These are phyloP conservation scores for Candida schatavii DNA, from an alignment of 805 yeast genomes.

Conservation along the genomic window DNA sequence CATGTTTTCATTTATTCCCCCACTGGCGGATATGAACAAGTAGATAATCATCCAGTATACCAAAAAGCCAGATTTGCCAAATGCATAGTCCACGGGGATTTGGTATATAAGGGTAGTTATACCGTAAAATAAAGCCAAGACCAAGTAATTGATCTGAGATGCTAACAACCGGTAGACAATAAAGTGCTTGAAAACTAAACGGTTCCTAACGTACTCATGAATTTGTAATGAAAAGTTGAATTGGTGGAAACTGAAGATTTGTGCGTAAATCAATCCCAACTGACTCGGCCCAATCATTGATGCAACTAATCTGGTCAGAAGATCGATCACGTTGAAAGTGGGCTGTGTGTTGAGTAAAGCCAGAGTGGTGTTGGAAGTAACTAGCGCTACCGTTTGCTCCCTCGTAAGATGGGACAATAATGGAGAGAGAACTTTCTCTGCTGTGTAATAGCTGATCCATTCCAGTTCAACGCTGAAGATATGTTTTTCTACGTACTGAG, in stretches of 20 bases:
- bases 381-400: constrained; percentile 11
- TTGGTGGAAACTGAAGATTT: constrained; percentile 32
- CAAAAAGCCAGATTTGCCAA: constrained; percentile 30
- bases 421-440: constrained; percentile 16
- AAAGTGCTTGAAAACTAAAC: constrained; percentile 22
- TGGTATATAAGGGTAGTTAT: constrained; percentile 31
- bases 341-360: constrained; percentile 20
- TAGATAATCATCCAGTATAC: constrained; percentile 32
- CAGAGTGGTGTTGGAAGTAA: constrained; percentile 15
- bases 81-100: constrained; percentile 22
- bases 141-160: constrained; percentile 27
- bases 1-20: constrained; percentile 26
- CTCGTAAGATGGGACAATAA: constrained; percentile 13
- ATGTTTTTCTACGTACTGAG: constrained; percentile 26
- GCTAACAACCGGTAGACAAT: constrained; percentile 25
- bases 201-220: constrained; percentile 16
- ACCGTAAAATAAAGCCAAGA: constrained; percentile 28
- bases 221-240: constrained; percentile 30
- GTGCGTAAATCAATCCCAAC: constrained; percentile 31
- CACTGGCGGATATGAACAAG: constrained; percentile 25
- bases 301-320: constrained; percentile 17
- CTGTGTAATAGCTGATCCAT: constrained; percentile 23
- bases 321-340: constrained; percentile 18
- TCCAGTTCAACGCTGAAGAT: constrained; percentile 13
- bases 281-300: constrained; percentile 31